Base-by-base conservation (phyloP, 345 rosid genomes). In the Cardiospermum halicacabum region DNA sequence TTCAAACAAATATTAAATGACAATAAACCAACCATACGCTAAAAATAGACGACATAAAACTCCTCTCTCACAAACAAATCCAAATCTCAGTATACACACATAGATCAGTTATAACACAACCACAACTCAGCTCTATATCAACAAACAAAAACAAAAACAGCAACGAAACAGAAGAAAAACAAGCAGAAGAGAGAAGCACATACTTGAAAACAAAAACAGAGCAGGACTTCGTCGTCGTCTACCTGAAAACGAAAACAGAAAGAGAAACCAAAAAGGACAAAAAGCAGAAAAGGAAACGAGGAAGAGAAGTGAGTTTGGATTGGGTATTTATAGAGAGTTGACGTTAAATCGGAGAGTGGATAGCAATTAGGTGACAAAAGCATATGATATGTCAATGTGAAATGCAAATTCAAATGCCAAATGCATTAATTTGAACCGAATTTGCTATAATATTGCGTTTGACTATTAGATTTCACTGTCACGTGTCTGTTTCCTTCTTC, bases 311-410 rank as follows among this genome's bases (percentile, higher is more conserved):
- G 4, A 1, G 31, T 21, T 30, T 5, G 12, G 55, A 55, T 30
- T 11, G 31, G 67, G 59, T 53, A 64, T 64, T 53, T 64, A 64
- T 64, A 53, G 68, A 53, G 3, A 2, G 64, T 59, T 59, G 64
- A 48, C 55, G 39, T 18, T 3, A 30, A 30, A 1, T 3, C 11
- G 31, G 3, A 22, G 16, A 24, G 27, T 62, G 27, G 66, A 25
- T 51, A 15, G 39, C 3, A 12, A 8, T 7, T 43, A 42, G 37
- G n/a, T 60, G 13, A 36, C 22, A 31, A n/a, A 27, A 25, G 4
- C 13, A 28, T 0, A 16, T 2, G n/a, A 9, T 8, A 5, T 19
- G 18, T 16, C 1, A 34, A 34, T 60, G 47, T 40, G 11, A 26
- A 31, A 53, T 53, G 58, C 34, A 60, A 60, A 60, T 60, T 50